Evolutionary conservation across 805 yeast species (phyloP), one percentile per base, ranked within the genome.

Genomic region (Kodamaea neixiangensis): DNA sequence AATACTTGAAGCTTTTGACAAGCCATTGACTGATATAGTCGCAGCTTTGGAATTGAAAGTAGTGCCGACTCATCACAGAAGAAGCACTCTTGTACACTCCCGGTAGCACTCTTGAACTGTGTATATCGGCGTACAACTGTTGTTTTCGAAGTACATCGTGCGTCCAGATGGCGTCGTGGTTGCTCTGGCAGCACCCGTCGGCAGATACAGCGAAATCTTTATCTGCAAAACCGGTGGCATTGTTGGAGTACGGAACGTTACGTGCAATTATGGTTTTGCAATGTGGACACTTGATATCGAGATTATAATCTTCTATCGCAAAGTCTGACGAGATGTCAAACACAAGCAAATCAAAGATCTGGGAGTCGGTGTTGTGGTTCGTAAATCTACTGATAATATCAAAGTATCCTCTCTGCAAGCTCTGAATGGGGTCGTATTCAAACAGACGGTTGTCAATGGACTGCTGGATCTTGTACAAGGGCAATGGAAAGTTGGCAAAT

Each of bases 401-500:
- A 14, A 19, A 19, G 43, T 45, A 45, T 10, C 35, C 48, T 25
- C 50, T 52, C 7, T 51, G 46, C 11, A 46, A 37, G n/a, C 51
- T 35, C 5, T 51, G 31, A 1, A 40, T 19, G 6, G 63, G 60
- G 1, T 45, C 10, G 39, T 49, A 59, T 11, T 25, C 47, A 39
- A 56, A 60, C 1, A 54, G 54, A 5, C 35, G 29, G 22, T 51
- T 48, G 25, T 53, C 53, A 14, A 56, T 53, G 18, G 50, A 41
- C 7, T 54, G 21, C 10, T 52, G 33, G 5, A 56, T 43, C 42
- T 33, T 29, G 20, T 43, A 18, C 20, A 59, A 49, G 4, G 69
- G 69, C 44, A 64, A 65, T 7, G 61, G 59, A 46, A 44, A 54
- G 9, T 44, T 44, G 17, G 56, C 52, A 44, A 62, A 59, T 25